These are phyloP conservation scores for Zea luxurians DNA, from an alignment of 176 grass and related monocot genomes.

Conservation along the genomic window DNA sequence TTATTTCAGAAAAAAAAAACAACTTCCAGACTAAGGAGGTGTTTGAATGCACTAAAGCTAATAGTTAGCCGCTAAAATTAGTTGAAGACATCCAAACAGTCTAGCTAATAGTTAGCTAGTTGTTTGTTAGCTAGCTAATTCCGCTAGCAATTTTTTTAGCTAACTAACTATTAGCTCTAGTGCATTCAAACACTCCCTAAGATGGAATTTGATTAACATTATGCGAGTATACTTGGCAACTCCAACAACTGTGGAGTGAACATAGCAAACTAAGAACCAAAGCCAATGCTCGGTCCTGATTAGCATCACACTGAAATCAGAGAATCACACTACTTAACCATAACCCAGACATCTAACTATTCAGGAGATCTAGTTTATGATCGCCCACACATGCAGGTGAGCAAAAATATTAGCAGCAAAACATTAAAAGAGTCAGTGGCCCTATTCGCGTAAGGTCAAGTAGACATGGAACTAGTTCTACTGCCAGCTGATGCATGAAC, in stretches of 20 bases:
- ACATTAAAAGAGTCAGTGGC: not conserved
- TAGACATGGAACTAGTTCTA: not conserved
- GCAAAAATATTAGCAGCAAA: not conserved
- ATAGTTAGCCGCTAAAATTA: too few species aligned
- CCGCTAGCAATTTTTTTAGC: too few species aligned
- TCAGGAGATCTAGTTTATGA: not conserved
- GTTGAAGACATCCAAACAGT: too few species aligned
- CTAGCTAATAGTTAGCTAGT: too few species aligned
- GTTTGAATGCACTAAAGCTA: too few species aligned
- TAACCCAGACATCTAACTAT: constrained; percentile 5
- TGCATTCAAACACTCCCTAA: not conserved
- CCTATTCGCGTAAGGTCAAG: not conserved
- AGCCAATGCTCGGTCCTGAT: not conserved
- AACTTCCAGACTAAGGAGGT: not conserved
- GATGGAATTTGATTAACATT: not conserved
- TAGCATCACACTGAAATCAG: not conserved
- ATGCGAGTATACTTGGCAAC: not conserved
- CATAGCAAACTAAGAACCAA: not conserved
- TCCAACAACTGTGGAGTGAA: not conserved
- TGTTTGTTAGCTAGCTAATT: too few species aligned
- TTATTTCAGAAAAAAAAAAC: not conserved
- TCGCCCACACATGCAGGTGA: not conserved
- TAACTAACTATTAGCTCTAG: too few species aligned
- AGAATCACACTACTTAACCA: not conserved
- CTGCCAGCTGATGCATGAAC: constrained; percentile 14